Evolutionary conservation across 306 rosid species (phyloP).

Genomic region (Glycine latifolia): DNA sequence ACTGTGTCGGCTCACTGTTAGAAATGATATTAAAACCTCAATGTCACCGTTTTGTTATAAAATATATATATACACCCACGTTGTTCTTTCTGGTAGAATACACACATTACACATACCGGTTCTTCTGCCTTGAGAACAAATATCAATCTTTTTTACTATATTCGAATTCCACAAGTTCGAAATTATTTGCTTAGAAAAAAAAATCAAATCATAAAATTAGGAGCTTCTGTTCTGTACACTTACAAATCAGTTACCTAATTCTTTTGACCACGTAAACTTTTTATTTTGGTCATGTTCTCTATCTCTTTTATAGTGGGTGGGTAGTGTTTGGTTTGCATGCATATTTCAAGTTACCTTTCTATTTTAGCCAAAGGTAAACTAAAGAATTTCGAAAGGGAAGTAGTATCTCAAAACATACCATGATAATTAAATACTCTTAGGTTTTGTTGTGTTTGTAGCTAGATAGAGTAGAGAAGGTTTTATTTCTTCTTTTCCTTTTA

Average conservation of each 20-base stretch:
- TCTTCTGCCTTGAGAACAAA: not conserved
- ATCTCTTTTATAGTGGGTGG: not conserved
- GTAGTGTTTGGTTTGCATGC: constrained; percentile 5
- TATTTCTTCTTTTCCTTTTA: not conserved
- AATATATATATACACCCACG: no score
- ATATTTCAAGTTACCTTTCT: not conserved
- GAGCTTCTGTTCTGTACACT: not conserved
- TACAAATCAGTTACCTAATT: not conserved
- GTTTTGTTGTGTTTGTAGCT: not conserved
- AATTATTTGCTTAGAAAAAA: not conserved
- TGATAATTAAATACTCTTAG: not conserved
- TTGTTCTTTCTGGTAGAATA: not conserved
- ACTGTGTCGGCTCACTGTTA: not conserved
- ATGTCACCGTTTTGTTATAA: not conserved
- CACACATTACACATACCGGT: not conserved
- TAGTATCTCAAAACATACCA: not conserved
- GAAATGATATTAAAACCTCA: not conserved
- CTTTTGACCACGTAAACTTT: not conserved
- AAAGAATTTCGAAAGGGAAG: not conserved
- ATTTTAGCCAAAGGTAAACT: not conserved
- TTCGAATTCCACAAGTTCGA: not conserved
- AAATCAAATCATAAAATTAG: not conserved
- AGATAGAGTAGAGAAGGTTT: not conserved
- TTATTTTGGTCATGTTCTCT: not conserved
- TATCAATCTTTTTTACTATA: not conserved